Evolutionary conservation across 208 protist genomes (phyloP).

Genomic region (Blechomonas ayalai): DNA sequence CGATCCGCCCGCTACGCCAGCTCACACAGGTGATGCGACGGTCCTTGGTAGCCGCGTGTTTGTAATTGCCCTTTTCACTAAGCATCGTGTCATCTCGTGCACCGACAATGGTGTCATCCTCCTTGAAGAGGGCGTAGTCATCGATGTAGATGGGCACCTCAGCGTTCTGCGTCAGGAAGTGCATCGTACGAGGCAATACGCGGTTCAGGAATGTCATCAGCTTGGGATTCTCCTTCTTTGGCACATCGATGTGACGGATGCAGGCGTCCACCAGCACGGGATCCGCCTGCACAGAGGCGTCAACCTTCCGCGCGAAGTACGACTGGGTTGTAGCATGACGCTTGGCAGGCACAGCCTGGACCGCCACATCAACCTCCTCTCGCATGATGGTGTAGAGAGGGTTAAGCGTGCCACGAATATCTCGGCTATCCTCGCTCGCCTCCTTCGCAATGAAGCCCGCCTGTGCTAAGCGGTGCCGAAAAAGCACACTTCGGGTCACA

Average conservation of each 20-base stretch:
- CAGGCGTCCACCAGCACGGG: conserved; percentile 77
- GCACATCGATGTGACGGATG: conserved; percentile 45
- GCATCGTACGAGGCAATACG: conserved; percentile 72
- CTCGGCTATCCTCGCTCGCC: conserved; percentile 82
- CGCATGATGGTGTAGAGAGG: conserved; percentile 54
- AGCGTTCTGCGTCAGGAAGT: conserved; percentile 79
- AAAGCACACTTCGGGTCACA: conserved; percentile 44
- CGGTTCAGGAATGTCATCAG: conserved; percentile 65
- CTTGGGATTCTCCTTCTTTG: conserved; percentile 41
- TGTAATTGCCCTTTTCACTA: conserved; percentile 83
- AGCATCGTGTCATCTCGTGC: conserved; percentile 71
- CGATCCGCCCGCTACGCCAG: conserved; percentile 62
- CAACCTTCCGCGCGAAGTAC: conserved; percentile 64
- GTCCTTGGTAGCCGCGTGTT: conserved; percentile 74
- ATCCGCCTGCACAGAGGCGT: conserved; percentile 73
- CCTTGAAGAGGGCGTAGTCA: conserved; percentile 75
- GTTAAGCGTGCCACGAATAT: conserved; percentile 58
- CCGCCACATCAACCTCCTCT: conserved; percentile 65
- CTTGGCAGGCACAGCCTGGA: conserved; percentile 60
- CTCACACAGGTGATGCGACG: conserved; percentile 63
- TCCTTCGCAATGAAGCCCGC: conserved; percentile 72
- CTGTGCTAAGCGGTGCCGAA: conserved; percentile 42
- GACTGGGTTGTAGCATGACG: conserved; percentile 47
- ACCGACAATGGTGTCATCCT: conserved; percentile 84
- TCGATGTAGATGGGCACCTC: conserved; percentile 84